Evolutionary conservation across 805 yeast species (phyloP), one percentile per base, ranked within the genome.

Genomic region (Metschnikowia shivogae): DNA sequence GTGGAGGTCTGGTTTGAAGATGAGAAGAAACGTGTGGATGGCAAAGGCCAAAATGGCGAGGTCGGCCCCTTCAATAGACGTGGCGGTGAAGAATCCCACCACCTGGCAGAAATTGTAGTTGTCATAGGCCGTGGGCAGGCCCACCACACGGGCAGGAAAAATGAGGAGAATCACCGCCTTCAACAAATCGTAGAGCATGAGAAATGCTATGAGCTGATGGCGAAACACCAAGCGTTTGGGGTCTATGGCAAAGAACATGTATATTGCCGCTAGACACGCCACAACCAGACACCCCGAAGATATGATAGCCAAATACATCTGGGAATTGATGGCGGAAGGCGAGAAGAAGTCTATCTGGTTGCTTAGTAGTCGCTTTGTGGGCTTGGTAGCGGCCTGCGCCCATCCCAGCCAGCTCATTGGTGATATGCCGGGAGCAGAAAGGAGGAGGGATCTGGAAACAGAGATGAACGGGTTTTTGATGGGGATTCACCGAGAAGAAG

Each of bases 41-140:
- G 97, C 96, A 65, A 89, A 85, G 30, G 84, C 75, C 28, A 88
- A 67, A 42, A 89, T 89, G 13, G 93, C 89, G 30, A 88, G 59
- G 63, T 89, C 97, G 1, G 90, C 89, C 17, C 95, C 95, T 63
- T 87, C 95, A 11, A 86, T 84, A 19, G 88, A 75, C 33, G 82
- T 73, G 3, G 90, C 86, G 1, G 95, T 85, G 63, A 87, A 81
- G 71, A 86, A 89, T 2, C 96, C 96, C 30, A 84, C 74, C 4
- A 80, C 77, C 57, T 82, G 79, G 55, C 83, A 78, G 58, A 84
- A 79, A 27, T 61, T 62, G 33, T 69, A 64, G 52, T 70, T 71
- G 44, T 71, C 74, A 59, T 78, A 80, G 6, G 80, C 65, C 8
- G 64, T 49, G 20, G 61, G 56, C 33, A 67, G 68, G 6, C 73